Evolutionary conservation across 257 asterid species (phyloP).

Genomic region (Petunia axillaris): DNA sequence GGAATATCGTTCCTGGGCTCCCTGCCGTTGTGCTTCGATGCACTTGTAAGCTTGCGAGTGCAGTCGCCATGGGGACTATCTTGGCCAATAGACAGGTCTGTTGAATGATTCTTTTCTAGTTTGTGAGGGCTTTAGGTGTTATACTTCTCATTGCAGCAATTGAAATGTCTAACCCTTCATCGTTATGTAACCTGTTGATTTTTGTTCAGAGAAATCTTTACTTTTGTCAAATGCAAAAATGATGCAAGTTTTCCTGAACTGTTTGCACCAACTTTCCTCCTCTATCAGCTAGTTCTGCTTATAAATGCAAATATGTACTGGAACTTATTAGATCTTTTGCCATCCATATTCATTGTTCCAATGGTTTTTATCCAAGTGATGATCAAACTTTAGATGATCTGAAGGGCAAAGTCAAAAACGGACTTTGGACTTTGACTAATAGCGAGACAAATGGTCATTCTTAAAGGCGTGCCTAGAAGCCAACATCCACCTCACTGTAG

Average conservation of each 20-base stretch:
- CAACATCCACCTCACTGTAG: neutral
- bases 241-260: neutral
- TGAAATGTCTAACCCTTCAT: no score
- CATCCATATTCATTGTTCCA: neutral
- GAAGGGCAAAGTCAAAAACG: neutral
- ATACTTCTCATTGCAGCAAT: neutral
- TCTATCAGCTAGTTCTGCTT: neutral
- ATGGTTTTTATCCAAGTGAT: neutral
- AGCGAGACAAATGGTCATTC: neutral
- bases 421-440: neutral
- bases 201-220: no score
- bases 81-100: constrained; percentile 82
- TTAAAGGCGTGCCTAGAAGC: neutral
- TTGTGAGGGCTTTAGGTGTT: neutral
- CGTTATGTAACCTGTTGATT: no score
- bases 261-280: neutral
- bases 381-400: neutral
- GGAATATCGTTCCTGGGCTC: constrained; percentile 73
- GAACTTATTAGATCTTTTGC: neutral
- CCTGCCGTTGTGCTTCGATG: constrained; percentile 80
- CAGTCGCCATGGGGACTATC: constrained; percentile 69
- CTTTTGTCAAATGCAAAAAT: no score
- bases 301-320: neutral
- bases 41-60: constrained; percentile 81
- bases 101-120: neutral